Evolutionary conservation across 2,329 filamentous ascomycete species (phyloP).

Genomic region (Fusarium decemcellulare): DNA sequence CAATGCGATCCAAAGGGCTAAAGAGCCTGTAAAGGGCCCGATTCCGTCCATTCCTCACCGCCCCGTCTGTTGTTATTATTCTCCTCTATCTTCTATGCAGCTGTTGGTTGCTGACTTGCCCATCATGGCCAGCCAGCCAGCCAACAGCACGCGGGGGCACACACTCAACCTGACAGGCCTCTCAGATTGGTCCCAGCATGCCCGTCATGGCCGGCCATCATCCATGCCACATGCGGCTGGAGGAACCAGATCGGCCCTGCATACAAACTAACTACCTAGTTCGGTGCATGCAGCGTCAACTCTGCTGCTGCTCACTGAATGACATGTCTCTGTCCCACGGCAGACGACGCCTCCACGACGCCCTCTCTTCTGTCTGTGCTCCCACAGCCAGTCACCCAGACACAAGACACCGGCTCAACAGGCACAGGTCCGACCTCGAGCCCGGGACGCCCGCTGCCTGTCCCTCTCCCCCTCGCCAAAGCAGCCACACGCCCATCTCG

Average conservation of each 20-base stretch:
- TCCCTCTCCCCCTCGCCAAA: neutral
- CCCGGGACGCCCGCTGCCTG: neutral
- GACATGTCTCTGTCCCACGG: constrained; percentile 7
- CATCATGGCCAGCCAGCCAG: neutral
- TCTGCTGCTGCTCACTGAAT: neutral
- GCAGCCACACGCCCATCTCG: too few relatives aligned
- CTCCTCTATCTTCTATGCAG: too few relatives aligned
- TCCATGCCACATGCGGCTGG: constrained; percentile 2
- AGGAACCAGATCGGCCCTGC: constrained; percentile 36
- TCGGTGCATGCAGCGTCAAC: neutral
- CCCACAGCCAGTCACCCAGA: too few relatives aligned
- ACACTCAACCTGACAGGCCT: neutral
- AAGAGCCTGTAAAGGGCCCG: too few relatives aligned
- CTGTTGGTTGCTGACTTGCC: too few relatives aligned
- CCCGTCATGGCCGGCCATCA: neutral
- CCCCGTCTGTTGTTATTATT: too few relatives aligned
- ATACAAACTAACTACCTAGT: constrained; percentile 22
- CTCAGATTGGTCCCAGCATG: neutral
- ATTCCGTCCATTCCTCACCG: too few relatives aligned
- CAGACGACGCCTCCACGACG: neutral
- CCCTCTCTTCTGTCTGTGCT: neutral
- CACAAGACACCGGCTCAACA: too few relatives aligned
- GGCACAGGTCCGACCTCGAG: too few relatives aligned
- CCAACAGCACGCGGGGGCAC: neutral
- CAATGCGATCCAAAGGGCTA: too few relatives aligned